Percentiles rank a stretch among this genome's conserved stretches.
These are phyloP conservation scores for Tylopilus sp. DNA, from an alignment of 768 basidiomycete genomes.

Conservation along the genomic window DNA sequence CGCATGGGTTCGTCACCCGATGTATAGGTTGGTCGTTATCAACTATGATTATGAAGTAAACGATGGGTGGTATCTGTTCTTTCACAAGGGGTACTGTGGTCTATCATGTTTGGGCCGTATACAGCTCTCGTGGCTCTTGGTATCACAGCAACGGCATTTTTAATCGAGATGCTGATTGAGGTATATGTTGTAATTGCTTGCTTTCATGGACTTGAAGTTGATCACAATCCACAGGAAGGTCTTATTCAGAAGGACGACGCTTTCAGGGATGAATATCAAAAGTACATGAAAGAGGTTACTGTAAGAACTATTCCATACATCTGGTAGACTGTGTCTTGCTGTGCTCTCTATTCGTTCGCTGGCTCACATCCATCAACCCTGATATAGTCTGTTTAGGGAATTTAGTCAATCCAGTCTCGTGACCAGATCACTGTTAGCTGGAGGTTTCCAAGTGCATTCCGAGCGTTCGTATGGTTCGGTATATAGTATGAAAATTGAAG, in stretches of 20 bases:
- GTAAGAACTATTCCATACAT: conserved; percentile 27
- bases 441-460: too few species aligned
- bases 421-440: too few species aligned
- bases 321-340: conserved; percentile 13
- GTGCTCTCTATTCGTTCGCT: background rate
- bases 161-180: conserved; percentile 33
- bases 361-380: background rate
- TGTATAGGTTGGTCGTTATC: conserved; percentile 22
- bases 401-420: too few species aligned
- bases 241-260: conserved; percentile 23
- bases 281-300: conserved; percentile 27
- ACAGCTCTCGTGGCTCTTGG: conserved; percentile 20
- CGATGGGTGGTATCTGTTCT: conserved; percentile 8
- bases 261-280: conserved; percentile 23
- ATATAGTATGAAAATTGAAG: too few species aligned
- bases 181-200: conserved; percentile 1
- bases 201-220: background rate
- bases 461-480: too few species aligned
- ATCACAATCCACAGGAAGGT: conserved; percentile 15
- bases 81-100: conserved; percentile 11
- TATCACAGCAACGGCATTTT: conserved; percentile 18
- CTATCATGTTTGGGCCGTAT: conserved; percentile 33
- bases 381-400: too few species aligned
- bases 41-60: background rate
- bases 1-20: conserved; percentile 33